phyloP scores from a whole-genome alignment of 1,284 basidiomycete species.

The Limonomyces culmigenus region DNA sequence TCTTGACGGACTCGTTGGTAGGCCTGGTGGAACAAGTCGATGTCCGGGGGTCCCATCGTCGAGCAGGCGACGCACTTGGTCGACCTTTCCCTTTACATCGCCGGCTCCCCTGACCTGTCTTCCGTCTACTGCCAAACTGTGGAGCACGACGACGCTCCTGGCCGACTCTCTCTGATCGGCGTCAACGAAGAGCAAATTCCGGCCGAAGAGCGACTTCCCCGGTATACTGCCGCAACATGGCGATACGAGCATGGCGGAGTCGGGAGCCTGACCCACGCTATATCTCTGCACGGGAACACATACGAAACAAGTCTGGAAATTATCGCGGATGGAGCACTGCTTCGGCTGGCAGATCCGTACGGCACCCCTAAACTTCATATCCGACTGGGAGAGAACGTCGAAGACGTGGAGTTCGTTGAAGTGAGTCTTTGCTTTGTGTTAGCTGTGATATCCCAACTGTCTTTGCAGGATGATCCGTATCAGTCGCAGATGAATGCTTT shows the following conservation, averaged over 20 bases:
- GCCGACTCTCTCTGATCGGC: slow-evolving; percentile 31
- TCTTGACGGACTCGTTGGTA: no score
- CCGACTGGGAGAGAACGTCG: no score
- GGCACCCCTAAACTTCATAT: no score
- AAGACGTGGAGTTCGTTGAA: no score
- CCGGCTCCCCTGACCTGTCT: slow-evolving; percentile 38
- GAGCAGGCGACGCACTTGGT: slow-evolving; percentile 50
- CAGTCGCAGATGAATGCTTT: slow-evolving; percentile 19
- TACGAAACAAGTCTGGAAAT: slow-evolving; percentile 32
- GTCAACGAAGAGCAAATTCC: slow-evolving; percentile 25
- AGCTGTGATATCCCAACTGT: not conserved
- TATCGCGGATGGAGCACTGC: slow-evolving; percentile 29
- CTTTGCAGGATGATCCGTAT: slow-evolving; percentile 19
- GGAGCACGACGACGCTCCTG: slow-evolving; percentile 34
- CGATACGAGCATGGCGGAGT: slow-evolving; percentile 36
- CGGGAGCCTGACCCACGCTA: slow-evolving; percentile 33
- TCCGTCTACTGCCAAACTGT: slow-evolving; percentile 25
- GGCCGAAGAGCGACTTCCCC: slow-evolving; percentile 17
- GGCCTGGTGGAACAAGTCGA: slow-evolving; percentile 32
- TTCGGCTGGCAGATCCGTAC: slow-evolving; percentile 19
- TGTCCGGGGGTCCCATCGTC: slow-evolving; percentile 28
- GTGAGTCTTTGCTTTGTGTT: no score
- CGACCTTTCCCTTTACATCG: slow-evolving; percentile 42
- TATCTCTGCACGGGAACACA: slow-evolving; percentile 28
- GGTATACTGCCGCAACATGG: slow-evolving; percentile 17